Conservation (phyloP, 192 early-diverging fungal species). For the Coemansia sp. region DNA sequence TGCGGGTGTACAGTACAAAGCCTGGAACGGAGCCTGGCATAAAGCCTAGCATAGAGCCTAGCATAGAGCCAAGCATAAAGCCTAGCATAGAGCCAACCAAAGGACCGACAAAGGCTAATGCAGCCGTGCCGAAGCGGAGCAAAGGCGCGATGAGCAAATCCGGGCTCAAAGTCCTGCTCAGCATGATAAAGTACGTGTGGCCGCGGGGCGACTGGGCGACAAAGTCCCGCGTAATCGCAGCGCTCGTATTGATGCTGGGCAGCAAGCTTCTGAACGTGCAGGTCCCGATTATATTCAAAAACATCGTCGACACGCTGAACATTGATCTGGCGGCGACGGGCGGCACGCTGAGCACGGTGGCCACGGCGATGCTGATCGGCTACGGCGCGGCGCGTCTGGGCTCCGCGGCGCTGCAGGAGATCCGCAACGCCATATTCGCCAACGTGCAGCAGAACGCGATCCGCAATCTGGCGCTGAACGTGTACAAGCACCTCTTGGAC, state of each 20-base stretch:
- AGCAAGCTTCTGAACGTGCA: slow-evolving; percentile 88
- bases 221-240: slow-evolving; percentile 83
- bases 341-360: slow-evolving; percentile 69
- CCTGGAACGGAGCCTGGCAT: too few relatives aligned
- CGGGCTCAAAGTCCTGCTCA: slow-evolving; percentile 62
- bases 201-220: slow-evolving; percentile 82
- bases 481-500: slow-evolving; percentile 87
- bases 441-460: slow-evolving; percentile 93
- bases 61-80: neutral
- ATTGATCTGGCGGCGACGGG: slow-evolving; percentile 59
- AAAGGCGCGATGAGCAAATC: slow-evolving; percentile 46
- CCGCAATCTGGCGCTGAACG: slow-evolving; percentile 76
- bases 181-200: slow-evolving; percentile 83
- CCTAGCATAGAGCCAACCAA: neutral
- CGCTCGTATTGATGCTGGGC: slow-evolving; percentile 78
- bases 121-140: slow-evolving; percentile 1
- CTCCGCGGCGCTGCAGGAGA: slow-evolving; percentile 77
- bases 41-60: too few relatives aligned
- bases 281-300: slow-evolving; percentile 95
- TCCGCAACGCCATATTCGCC: slow-evolving; percentile 93
- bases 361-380: slow-evolving; percentile 90
- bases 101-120: neutral
- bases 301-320: slow-evolving; percentile 84
- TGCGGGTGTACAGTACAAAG: neutral
- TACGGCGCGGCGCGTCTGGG: slow-evolving; percentile 92